Evolutionary conservation across 176 grass and related monocot species (phyloP), one percentile per base, ranked within the genome.

Genomic region (Alloteropsis semialata): DNA sequence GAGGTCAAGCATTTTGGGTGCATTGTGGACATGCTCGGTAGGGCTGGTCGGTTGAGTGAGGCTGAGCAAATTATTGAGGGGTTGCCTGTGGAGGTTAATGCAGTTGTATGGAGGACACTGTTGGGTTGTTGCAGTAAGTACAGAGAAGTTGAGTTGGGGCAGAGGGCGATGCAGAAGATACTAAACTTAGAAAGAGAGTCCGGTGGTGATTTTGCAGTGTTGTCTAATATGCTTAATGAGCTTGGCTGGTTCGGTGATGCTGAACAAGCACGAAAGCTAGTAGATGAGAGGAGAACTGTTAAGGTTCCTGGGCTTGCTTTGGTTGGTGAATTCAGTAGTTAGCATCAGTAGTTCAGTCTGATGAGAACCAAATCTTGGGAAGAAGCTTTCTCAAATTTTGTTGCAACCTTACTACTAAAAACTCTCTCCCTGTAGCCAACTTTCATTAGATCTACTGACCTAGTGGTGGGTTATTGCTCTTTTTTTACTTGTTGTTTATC

Each of bases 1-100:
- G 92, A 87, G 73, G 80, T 80, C 45, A 92, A 92, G 78, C 92
- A 94, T 84, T 94, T 87, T 57, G 89, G 92, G 22, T 94, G 92
- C 73, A 61, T 94, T 53, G 89, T 94, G 41, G 92, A 94, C 74
- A 78, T 92, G 77, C 58, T 94, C 80, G 92, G 92, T 29, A 89
- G 92, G 63, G 89, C 89, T 61, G 92, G 92, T 45, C 71, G 84
- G 36, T 80, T 94, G 62, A 45, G 3, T 67, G 92, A 89, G 27
- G 87, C 89, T 13, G 89, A 89, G 73, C 81, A 92, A 51, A 80
- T 94, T 84, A 92, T 91, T 58, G 48, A 24, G 28, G 78, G 70
- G 46, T 76, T 94, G 84, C 92, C 89, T 14, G 36, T 92, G 56
- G 78, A 76, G 63, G 87, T 89, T 38, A 94, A 92, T 83, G 85